A percentile compares a stretch with the other conserved stretches of the same genome.
Conservation (phyloP, 2,329 filamentous ascomycete species). For the Beauveria brongniartii region DNA sequence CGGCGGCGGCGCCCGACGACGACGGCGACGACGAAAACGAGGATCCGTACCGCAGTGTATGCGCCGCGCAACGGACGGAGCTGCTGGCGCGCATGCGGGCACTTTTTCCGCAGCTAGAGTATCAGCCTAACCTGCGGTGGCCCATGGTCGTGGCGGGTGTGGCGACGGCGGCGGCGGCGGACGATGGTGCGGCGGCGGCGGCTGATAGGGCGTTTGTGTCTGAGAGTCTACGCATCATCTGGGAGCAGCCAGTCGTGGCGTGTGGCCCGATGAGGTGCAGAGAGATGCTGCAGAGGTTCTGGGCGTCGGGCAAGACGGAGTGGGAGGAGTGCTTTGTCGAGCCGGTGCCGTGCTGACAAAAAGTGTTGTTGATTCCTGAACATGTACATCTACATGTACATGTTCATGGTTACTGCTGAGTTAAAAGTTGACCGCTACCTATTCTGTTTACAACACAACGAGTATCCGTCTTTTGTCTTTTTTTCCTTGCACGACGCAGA, state of each 20-base stretch:
- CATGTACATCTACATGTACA: no score
- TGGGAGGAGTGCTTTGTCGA: neutral
- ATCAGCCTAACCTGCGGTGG: neutral
- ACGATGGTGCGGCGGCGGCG: neutral
- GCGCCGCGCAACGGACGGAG: neutral
- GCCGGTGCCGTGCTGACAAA: neutral
- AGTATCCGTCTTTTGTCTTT: no score
- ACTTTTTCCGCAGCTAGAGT: neutral
- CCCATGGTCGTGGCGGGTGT: neutral
- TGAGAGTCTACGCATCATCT: neutral
- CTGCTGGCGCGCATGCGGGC: neutral
- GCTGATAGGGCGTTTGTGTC: neutral
- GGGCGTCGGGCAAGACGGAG: neutral
- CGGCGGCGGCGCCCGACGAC: no score
- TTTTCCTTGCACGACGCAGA: no score
- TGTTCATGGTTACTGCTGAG: no score
- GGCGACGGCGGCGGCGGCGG: neutral
- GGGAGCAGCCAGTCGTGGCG: neutral
- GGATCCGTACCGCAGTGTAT: neutral
- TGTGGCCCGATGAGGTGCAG: neutral
- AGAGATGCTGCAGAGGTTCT: neutral
- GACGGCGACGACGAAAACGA: neutral
- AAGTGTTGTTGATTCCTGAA: no score
- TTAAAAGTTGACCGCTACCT: no score
- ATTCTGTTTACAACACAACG: no score